phyloP scores from a whole-genome alignment of 768 basidiomycete genomes.

The Boletus sensibilis region DNA sequence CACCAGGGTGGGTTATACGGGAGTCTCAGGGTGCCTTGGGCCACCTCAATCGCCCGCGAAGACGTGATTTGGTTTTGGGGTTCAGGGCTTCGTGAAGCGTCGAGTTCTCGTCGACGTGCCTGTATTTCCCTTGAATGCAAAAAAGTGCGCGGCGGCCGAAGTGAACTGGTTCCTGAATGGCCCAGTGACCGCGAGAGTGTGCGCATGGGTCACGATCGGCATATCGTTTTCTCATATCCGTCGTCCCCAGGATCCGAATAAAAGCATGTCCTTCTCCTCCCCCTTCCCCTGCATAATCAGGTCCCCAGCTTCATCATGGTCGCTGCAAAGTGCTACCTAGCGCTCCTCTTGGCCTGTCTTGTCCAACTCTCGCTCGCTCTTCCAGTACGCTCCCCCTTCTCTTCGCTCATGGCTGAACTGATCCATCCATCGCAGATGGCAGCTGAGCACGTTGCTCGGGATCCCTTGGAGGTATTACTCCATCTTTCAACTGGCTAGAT shows the following conservation, averaged over 20 bases:
- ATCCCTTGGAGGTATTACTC: constrained; percentile 13
- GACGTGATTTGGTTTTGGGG: constrained; percentile 9
- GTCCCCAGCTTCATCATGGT: constrained; percentile 17
- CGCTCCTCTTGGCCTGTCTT: constrained; percentile 22
- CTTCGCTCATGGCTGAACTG: neutral
- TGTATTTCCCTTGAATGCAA: constrained; percentile 18
- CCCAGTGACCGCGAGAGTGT: constrained; percentile 18
- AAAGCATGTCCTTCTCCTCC: constrained; percentile 17
- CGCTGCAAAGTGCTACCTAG: constrained; percentile 18
- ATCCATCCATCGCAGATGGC: constrained; percentile 11
- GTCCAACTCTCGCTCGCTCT: constrained; percentile 22
- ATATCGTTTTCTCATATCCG: constrained; percentile 25
- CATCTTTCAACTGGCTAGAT: neutral
- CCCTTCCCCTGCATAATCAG: neutral
- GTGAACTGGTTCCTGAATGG: constrained; percentile 24
- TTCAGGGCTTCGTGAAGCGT: constrained; percentile 17
- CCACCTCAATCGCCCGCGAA: neutral
- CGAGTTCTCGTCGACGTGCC: constrained; percentile 19
- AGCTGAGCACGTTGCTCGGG: constrained; percentile 6
- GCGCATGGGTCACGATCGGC: constrained; percentile 21
- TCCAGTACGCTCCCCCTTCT: constrained; percentile 17
- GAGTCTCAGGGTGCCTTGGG: constrained; percentile 2
- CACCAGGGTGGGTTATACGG: neutral
- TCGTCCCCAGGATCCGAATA: constrained; percentile 14
- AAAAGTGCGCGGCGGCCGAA: constrained; percentile 26